phyloP scores from a whole-genome alignment of 208 protist genomes.

The Trypanosoma mega region DNA sequence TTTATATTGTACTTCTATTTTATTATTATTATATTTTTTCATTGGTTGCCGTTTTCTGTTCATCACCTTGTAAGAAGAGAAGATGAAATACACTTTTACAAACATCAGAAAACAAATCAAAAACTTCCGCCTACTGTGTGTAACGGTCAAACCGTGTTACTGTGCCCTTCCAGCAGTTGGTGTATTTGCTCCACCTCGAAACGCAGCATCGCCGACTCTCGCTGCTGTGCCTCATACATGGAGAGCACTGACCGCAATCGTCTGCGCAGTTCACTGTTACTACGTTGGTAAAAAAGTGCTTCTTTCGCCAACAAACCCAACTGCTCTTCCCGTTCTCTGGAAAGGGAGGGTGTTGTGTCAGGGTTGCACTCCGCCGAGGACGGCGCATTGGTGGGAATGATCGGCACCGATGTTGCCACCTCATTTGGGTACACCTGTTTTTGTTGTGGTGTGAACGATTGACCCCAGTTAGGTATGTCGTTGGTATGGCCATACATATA shows the following conservation, averaged over 20 bases:
- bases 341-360: too few relatives aligned
- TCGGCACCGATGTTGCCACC: neutral
- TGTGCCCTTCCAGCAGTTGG: too few relatives aligned
- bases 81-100: too few relatives aligned
- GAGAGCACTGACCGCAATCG: slow-evolving; percentile 48
- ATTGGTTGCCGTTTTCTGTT: too few relatives aligned
- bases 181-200: slow-evolving; percentile 63
- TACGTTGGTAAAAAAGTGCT: slow-evolving; percentile 58
- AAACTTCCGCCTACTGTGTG: too few relatives aligned
- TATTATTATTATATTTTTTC: too few relatives aligned
- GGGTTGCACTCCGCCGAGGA: neutral
- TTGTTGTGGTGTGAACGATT: neutral
- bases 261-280: slow-evolving; percentile 57
- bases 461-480: too few relatives aligned
- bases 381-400: neutral
- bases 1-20: too few relatives aligned
- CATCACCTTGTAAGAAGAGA: too few relatives aligned
- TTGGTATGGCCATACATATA: too few relatives aligned
- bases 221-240: slow-evolving; percentile 53
- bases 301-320: slow-evolving; percentile 51
- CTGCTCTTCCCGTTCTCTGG: slow-evolving; percentile 41
- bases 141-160: too few relatives aligned
- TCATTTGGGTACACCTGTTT: neutral
- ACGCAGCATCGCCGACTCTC: slow-evolving; percentile 63
- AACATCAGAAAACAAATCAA: too few relatives aligned